A percentile compares a stretch with the other conserved stretches of the same genome.
phyloP scores from a whole-genome alignment of 805 yeast species.

The Blastobotrys muscicola region DNA sequence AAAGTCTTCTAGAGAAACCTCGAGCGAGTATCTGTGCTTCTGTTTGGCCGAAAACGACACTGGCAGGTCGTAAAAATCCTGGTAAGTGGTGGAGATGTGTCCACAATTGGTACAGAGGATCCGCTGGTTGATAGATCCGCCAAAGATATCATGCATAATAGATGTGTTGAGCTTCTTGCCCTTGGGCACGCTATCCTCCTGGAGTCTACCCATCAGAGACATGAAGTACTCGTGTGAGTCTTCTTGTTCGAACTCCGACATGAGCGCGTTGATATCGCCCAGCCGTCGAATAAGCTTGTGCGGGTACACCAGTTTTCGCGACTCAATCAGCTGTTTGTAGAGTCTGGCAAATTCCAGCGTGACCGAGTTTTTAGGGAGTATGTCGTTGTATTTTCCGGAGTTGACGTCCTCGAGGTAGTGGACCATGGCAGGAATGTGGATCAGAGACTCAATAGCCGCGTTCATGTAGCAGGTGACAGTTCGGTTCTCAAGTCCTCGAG shows the following conservation, averaged over 20 bases:
- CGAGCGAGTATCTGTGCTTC: constrained; percentile 52
- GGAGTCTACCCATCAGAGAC: constrained; percentile 80
- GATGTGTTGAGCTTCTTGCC: constrained; percentile 78
- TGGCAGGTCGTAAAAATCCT: constrained; percentile 88
- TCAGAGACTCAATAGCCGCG: constrained; percentile 82
- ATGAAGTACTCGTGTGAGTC: constrained; percentile 96
- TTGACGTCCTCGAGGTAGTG: constrained; percentile 67
- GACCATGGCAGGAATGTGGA: constrained; percentile 85
- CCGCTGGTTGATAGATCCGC: constrained; percentile 76
- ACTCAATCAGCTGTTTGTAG: constrained; percentile 19
- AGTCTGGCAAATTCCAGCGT: constrained; percentile 25
- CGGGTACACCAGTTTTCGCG: constrained; percentile 52
- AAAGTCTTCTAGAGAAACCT: constrained; percentile 67
- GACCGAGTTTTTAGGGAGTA: constrained; percentile 18
- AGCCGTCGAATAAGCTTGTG: constrained; percentile 58
- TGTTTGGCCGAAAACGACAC: constrained; percentile 49
- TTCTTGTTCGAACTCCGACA: constrained; percentile 96
- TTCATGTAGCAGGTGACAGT: constrained; percentile 97
- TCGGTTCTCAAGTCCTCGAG: constrained; percentile 72
- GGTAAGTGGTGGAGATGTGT: constrained; percentile 77
- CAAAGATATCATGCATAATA: constrained; percentile 85
- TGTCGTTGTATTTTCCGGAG: constrained; percentile 36
- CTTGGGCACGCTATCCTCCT: constrained; percentile 86
- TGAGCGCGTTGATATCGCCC: constrained; percentile 86
- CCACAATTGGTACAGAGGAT: constrained; percentile 79